Evolutionary conservation across 1,139 yeast genomes (phyloP).

Genomic region (Geotrichum candidum): DNA sequence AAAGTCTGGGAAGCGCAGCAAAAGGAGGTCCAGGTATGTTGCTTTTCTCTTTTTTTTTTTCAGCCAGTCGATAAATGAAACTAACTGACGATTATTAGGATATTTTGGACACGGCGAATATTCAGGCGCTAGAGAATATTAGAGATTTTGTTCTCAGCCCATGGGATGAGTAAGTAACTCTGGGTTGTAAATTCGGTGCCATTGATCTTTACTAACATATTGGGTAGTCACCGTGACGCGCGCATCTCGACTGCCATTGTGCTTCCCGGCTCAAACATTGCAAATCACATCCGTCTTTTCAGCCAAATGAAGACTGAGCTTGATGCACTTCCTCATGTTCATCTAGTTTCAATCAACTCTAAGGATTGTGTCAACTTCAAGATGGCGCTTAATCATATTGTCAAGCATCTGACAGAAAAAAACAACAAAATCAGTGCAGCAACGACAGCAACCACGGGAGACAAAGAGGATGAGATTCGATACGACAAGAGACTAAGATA

Average conservation of each 20-base stretch:
- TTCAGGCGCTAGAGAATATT: conserved; percentile 25
- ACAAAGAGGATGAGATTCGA: conserved; percentile 16
- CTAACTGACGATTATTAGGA: conserved; percentile 8
- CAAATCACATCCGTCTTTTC: conserved; percentile 32
- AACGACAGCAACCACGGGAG: conserved; percentile 2
- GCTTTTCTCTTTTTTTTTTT: too few species aligned
- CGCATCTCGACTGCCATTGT: conserved; percentile 30
- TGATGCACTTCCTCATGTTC: conserved; percentile 18
- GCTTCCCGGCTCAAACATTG: conserved; percentile 35
- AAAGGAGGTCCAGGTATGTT: conserved; percentile 20
- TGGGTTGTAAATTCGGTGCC: not conserved
- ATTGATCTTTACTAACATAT: not conserved
- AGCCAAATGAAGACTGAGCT: conserved; percentile 26
- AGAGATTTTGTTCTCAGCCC: conserved; percentile 22
- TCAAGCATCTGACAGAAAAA: conserved; percentile 31
- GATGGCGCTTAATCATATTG: conserved; percentile 36
- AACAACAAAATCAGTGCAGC: conserved; percentile 13
- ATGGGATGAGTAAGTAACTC: conserved; percentile 22
- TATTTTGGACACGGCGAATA: conserved; percentile 24
- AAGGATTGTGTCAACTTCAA: conserved; percentile 35
- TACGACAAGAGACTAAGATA: conserved; percentile 39
- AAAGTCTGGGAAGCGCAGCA: conserved; percentile 29
- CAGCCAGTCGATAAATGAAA: not conserved
- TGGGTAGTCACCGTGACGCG: conserved; percentile 20
- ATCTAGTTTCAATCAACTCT: conserved; percentile 30